Conservation (phyloP, 768 basidiomycete species). For the Paxillus involutus region DNA sequence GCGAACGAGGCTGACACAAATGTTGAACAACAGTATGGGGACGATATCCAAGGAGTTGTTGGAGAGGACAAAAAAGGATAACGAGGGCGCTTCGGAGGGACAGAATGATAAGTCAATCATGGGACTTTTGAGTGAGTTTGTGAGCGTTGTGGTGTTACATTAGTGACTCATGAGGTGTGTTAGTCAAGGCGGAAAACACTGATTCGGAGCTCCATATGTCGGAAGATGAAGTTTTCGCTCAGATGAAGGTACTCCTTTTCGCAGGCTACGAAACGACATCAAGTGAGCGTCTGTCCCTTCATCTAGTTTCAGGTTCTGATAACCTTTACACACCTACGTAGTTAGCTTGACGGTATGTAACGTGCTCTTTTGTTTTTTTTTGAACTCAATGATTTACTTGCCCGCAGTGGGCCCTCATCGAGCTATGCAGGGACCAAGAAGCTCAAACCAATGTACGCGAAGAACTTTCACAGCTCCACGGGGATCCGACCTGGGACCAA, state of each 20-base stretch:
- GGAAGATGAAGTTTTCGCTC: slow-evolving; percentile 14
- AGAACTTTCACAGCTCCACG: slow-evolving; percentile 43
- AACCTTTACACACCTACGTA: neutral
- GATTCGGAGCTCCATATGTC: slow-evolving; percentile 24
- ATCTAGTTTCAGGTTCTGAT: neutral
- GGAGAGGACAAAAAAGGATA: slow-evolving; percentile 33
- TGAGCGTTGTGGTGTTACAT: neutral
- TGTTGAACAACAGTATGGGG: slow-evolving; percentile 33
- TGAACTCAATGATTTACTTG: no score
- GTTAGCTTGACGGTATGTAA: slow-evolving; percentile 20
- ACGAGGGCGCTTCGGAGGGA: slow-evolving; percentile 16
- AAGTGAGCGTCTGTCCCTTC: slow-evolving; percentile 18
- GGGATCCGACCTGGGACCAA: slow-evolving; percentile 56
- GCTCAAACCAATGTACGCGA: slow-evolving; percentile 48
- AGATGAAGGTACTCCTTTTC: slow-evolving; percentile 39
- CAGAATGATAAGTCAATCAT: slow-evolving; percentile 19
- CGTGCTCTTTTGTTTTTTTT: no score
- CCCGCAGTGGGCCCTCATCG: slow-evolving; percentile 52
- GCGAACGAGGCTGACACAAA: slow-evolving; percentile 28
- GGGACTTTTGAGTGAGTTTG: slow-evolving; percentile 8
- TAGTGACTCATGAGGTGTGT: neutral
- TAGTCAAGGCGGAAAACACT: slow-evolving; percentile 36
- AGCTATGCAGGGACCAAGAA: slow-evolving; percentile 43
- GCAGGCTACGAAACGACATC: slow-evolving; percentile 43
- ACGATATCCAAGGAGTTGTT: slow-evolving; percentile 40